phyloP scores from a whole-genome alignment of 257 asterid species.

The Schizonepeta tenuifolia region DNA sequence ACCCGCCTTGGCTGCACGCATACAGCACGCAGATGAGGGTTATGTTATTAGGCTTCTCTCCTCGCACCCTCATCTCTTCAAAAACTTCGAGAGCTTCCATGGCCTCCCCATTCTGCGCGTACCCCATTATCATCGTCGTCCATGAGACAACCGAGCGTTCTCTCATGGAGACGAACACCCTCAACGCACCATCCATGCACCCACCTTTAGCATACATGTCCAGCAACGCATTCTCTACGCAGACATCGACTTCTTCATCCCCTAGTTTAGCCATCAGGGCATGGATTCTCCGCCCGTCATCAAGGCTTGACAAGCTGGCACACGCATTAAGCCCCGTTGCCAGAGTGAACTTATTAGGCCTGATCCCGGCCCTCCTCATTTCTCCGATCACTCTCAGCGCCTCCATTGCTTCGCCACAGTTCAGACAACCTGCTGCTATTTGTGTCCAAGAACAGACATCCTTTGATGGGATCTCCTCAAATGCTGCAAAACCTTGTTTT shows the following conservation, averaged over 20 bases:
- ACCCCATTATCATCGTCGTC: conserved; percentile 84
- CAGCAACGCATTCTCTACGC: conserved; percentile 72
- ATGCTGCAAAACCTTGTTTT: conserved; percentile 57
- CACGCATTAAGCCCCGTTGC: conserved; percentile 68
- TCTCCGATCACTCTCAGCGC: conserved; percentile 55
- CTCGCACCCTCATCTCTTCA: conserved; percentile 53
- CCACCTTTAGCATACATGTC: conserved; percentile 82
- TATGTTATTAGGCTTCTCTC: conserved; percentile 55
- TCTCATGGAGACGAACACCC: conserved; percentile 56
- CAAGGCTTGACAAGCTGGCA: conserved; percentile 60
- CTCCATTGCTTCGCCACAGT: conserved; percentile 57
- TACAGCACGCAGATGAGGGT: conserved; percentile 60
- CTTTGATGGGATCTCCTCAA: conserved; percentile 57
- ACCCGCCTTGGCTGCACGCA: conserved; percentile 79
- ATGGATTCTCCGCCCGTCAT: conserved; percentile 67
- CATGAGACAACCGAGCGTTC: conserved; percentile 67
- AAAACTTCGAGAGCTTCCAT: conserved; percentile 60
- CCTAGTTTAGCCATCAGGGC: conserved; percentile 52
- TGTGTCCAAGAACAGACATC: conserved; percentile 77
- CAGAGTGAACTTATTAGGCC: conserved; percentile 68
- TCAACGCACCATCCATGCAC: conserved; percentile 54
- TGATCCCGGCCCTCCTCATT: conserved; percentile 62
- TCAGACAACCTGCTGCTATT: conserved; percentile 68
- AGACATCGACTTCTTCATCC: conserved; percentile 54
- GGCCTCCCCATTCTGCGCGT: conserved; percentile 66